Evolutionary conservation across 208 protist species (phyloP).

Genomic region (Leishmania braziliensis): DNA sequence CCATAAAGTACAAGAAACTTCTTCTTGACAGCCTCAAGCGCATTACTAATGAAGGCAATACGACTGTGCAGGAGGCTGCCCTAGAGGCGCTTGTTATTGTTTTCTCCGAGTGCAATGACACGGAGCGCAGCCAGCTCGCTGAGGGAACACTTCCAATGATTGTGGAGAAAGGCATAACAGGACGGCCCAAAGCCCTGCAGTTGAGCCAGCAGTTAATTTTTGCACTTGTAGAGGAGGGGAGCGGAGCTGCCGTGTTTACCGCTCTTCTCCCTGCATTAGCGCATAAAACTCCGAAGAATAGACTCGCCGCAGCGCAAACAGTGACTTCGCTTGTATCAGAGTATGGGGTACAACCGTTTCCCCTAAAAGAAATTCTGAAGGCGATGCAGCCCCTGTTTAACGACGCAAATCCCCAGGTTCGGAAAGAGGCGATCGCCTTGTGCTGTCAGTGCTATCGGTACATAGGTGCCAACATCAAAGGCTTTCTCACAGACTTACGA

Average conservation of each 20-base stretch:
- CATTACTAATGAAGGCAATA: conserved; percentile 54
- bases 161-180: conserved; percentile 83
- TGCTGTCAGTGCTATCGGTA: conserved; percentile 89
- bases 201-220: conserved; percentile 49
- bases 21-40: conserved; percentile 49
- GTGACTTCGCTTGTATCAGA: conserved; percentile 62
- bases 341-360: conserved; percentile 69
- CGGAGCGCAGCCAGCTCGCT: conserved; percentile 43
- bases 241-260: conserved; percentile 53
- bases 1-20: conserved; percentile 26
- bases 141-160: conserved; percentile 40
- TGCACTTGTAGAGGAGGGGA: conserved; percentile 52
- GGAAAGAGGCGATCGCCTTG: conserved; percentile 65
- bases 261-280: conserved; percentile 47
- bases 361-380: conserved; percentile 68
- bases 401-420: conserved; percentile 76
- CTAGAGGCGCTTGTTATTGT: conserved; percentile 60
- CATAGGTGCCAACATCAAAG: conserved; percentile 72
- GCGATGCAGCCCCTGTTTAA: conserved; percentile 84
- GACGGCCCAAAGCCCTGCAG: conserved; percentile 62
- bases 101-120: conserved; percentile 37
- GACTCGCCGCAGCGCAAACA: conserved; percentile 52
- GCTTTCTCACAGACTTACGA: conserved; percentile 74
- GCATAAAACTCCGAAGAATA: conserved; percentile 70
- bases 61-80: conserved; percentile 62